Percentiles rank a stretch among this genome's conserved stretches.
phyloP scores from a whole-genome alignment of 1,139 yeast species.

The Yamadazyma diddensiae region DNA sequence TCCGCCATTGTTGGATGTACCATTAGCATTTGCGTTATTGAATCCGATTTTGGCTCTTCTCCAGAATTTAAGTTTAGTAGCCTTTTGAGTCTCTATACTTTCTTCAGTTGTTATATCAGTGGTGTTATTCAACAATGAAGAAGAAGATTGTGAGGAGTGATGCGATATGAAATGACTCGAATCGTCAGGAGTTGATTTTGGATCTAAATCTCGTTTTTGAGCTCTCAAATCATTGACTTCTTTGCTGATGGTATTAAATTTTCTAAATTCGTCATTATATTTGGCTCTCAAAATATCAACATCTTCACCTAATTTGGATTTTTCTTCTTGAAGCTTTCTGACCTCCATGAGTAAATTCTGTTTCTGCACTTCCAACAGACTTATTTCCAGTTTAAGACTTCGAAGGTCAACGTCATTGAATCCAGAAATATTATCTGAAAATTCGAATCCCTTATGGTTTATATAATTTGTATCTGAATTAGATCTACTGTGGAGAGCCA shows the following conservation, averaged over 20 bases:
- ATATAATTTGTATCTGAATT: conserved; percentile 36
- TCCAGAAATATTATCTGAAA: conserved; percentile 7
- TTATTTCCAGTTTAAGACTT: conserved; percentile 39
- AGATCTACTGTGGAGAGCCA: conserved; percentile 31
- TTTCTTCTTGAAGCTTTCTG: conserved; percentile 28
- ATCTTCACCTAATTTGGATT: conserved; percentile 24
- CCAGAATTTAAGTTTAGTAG: conserved; percentile 53
- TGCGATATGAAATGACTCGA: conserved; percentile 6
- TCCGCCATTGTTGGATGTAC: too few species aligned
- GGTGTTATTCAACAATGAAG: conserved; percentile 10
- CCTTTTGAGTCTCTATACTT: conserved; percentile 39
- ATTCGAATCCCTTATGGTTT: conserved; percentile 9
- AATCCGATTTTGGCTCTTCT: conserved; percentile 42
- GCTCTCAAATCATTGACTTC: conserved; percentile 30
- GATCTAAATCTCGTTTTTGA: conserved; percentile 17
- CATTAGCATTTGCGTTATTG: conserved; percentile 9
- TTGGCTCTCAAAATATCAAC: conserved; percentile 23
- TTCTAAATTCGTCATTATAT: conserved; percentile 21
- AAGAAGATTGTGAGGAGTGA: conserved; percentile 12
- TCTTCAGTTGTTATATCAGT: conserved; percentile 22
- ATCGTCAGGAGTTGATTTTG: conserved; percentile 8
- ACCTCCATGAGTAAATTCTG: conserved; percentile 27
- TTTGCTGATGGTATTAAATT: conserved; percentile 24
- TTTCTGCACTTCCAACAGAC: conserved; percentile 32
- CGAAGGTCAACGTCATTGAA: conserved; percentile 32